A percentile compares a stretch with the other conserved stretches of the same genome.
phyloP scores from a whole-genome alignment of 768 basidiomycete species.

The Hypholoma fasciculare region DNA sequence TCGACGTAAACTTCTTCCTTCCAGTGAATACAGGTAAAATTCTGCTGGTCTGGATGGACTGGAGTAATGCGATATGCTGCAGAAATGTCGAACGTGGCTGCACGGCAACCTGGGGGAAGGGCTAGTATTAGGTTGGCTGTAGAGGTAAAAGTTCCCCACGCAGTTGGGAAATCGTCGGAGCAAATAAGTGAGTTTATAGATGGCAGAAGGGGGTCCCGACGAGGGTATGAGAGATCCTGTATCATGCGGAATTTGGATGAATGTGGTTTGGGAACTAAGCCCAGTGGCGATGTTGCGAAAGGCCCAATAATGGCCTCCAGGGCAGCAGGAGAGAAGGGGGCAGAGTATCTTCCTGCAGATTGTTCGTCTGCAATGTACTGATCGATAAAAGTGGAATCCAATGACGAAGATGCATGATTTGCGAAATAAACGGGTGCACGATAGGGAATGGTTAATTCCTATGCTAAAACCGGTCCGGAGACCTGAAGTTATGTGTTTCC shows the following conservation, averaged over 20 bases:
- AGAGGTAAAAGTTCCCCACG: constrained; percentile 38
- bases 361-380: constrained; percentile 32
- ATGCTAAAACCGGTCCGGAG: constrained; percentile 36
- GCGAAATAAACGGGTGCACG: constrained; percentile 24
- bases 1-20: constrained; percentile 32
- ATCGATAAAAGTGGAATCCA: constrained; percentile 29
- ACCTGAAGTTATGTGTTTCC: constrained; percentile 29
- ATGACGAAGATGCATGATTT: constrained; percentile 31
- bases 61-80: constrained; percentile 38
- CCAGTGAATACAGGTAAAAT: constrained; percentile 30
- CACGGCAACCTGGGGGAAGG: constrained; percentile 29
- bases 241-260: constrained; percentile 21
- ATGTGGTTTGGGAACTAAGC: constrained; percentile 35
- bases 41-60: constrained; percentile 32
- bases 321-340: constrained; percentile 14
- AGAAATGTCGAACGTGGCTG: constrained; percentile 39
- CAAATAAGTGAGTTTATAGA: constrained; percentile 32
- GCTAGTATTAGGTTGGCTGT: constrained; percentile 23
- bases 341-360: constrained; percentile 29
- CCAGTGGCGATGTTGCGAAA: constrained; percentile 39
- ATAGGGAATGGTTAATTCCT: constrained; percentile 21
- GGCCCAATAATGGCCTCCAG: constrained; percentile 36
- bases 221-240: constrained; percentile 31
- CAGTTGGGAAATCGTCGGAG: constrained; percentile 30
- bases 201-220: constrained; percentile 16